Conservation (phyloP, 805 yeast genomes). For the Hanseniaspora vineae region DNA sequence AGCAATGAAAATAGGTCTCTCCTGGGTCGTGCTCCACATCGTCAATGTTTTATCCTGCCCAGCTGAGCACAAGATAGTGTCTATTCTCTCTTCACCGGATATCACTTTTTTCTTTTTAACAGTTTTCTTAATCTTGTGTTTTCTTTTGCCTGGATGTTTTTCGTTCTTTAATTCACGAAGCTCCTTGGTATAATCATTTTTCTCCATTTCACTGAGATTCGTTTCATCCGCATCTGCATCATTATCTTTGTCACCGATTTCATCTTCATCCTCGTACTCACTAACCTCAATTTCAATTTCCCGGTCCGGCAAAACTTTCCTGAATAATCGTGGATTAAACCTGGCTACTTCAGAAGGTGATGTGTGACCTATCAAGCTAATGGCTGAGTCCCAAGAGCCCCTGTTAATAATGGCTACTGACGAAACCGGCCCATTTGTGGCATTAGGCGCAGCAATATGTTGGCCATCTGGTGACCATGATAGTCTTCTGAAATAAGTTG, state of each 20-base stretch:
- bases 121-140: constrained; percentile 12
- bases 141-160: background rate
- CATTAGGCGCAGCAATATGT: constrained; percentile 75
- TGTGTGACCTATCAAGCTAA: constrained; percentile 70
- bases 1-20: constrained; percentile 71
- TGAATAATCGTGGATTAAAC: constrained; percentile 59
- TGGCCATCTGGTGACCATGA: constrained; percentile 93
- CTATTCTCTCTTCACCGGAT: constrained; percentile 21
- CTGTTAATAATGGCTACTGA: constrained; percentile 61
- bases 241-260: constrained; percentile 1
- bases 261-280: background rate
- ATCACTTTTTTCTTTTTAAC: constrained; percentile 9
- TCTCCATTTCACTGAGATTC: background rate
- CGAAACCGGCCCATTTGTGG: constrained; percentile 67
- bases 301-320: constrained; percentile 11
- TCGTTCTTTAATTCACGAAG: background rate
- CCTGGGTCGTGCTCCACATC: constrained; percentile 69
- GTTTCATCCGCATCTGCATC: constrained; percentile 4
- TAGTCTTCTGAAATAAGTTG: constrained; percentile 75
- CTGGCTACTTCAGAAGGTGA: constrained; percentile 74
- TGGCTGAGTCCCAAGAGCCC: constrained; percentile 68
- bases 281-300: background rate
- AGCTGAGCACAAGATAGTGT: constrained; percentile 83
- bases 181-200: background rate
- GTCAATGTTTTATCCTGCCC: constrained; percentile 89